Evolutionary conservation across 371 early-diverging fungal genomes (phyloP), one percentile per base, ranked within the genome.

Genomic region (Dichotomocladium elegans): DNA sequence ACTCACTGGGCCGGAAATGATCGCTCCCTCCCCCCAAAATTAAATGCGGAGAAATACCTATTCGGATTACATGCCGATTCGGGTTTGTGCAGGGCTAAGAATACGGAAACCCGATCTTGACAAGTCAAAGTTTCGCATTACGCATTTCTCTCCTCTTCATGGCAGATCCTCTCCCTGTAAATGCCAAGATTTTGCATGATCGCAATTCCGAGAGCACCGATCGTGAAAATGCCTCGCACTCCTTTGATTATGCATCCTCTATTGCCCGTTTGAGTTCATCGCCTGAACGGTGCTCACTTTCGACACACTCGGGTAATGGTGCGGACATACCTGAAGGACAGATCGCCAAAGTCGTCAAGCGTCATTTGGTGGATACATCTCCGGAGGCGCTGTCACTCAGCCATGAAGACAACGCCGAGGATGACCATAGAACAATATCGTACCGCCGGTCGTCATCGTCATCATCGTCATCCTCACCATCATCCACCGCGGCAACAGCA

Each of bases 81-180:
- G n/a, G n/a, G n/a, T n/a, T n/a, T n/a, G n/a, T n/a, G n/a, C n/a
- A n/a, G n/a, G n/a, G n/a, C n/a, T n/a, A n/a, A n/a, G n/a, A n/a
- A n/a, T n/a, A n/a, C n/a, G n/a, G n/a, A n/a, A n/a, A n/a, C n/a
- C n/a, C n/a, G n/a, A n/a, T n/a, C n/a, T n/a, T n/a, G n/a, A n/a
- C n/a, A n/a, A n/a, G n/a, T n/a, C n/a, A n/a, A n/a, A n/a, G n/a
- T n/a, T n/a, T n/a, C n/a, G n/a, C n/a, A n/a, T 37, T 15, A 26
- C 28, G n/a, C 41, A 41, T 42, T 34, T 22, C 26, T 34, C 22
- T 34, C 28, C 45, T 12, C 25, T 21, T 22, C 10, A 74, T 74
- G 74, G 58, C 66, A 53, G 70, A 70, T 37, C 74, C 74, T 51
- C 70, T 74, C 51, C 74, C 74, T 51, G 74, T 68, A 48, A 74